Conservation (phyloP, 768 basidiomycete species). For the Mrakia blollopis region DNA sequence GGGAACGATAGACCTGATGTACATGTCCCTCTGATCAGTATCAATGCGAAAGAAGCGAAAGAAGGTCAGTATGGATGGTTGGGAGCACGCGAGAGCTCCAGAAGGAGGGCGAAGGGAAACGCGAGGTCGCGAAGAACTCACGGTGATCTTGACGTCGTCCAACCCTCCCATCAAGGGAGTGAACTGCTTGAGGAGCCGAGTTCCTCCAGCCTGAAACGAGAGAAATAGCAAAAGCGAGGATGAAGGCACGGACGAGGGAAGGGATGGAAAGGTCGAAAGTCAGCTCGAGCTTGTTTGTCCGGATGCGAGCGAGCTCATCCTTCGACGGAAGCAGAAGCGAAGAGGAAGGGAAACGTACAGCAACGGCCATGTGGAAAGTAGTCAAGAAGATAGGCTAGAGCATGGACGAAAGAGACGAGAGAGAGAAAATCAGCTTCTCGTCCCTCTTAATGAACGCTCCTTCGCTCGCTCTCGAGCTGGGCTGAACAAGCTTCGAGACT, state of each 20-base stretch:
- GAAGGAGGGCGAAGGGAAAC: neutral
- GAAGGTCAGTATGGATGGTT: neutral
- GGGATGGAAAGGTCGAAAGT: neutral
- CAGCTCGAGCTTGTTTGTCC: neutral
- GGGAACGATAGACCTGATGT: slow-evolving; percentile 78
- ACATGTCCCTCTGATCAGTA: slow-evolving; percentile 45
- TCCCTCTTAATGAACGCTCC: neutral
- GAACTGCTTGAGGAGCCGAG: slow-evolving; percentile 39
- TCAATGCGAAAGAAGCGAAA: neutral
- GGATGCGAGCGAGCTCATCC: no score
- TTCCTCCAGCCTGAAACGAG: slow-evolving; percentile 39
- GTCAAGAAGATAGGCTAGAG: slow-evolving; percentile 31
- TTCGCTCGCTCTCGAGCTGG: neutral
- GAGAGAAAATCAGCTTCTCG: neutral
- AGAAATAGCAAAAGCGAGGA: neutral
- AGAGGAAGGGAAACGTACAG: slow-evolving; percentile 75
- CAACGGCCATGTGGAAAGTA: slow-evolving; percentile 31
- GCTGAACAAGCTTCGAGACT: no score
- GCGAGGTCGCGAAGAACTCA: slow-evolving; percentile 30
- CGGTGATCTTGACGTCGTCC: slow-evolving; percentile 42
- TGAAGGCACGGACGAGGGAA: neutral
- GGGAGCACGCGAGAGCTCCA: neutral
- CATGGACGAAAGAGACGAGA: neutral
- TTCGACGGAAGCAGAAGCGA: slow-evolving; percentile 54
- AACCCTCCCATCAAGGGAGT: slow-evolving; percentile 43